phyloP scores from a whole-genome alignment of 2,329 filamentous ascomycete genomes.

The Penicillium brevicompactum region DNA sequence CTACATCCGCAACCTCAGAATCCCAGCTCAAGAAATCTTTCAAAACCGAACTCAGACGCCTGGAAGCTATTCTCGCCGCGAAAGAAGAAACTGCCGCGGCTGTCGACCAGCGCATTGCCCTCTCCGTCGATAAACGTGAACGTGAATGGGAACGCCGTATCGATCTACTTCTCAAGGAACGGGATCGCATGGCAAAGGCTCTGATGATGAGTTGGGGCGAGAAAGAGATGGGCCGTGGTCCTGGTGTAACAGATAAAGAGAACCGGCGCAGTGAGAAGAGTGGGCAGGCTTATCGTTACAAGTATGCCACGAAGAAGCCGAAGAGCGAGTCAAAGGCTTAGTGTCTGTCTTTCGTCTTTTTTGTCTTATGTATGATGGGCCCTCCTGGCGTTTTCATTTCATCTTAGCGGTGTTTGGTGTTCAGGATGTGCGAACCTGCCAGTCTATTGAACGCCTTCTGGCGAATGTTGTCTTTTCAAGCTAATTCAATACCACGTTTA shows the following conservation, averaged over 20 bases:
- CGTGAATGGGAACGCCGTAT: slow-evolving; percentile 46
- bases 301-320: slow-evolving; percentile 31
- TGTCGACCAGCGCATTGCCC: slow-evolving; percentile 43
- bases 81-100: slow-evolving; percentile 45
- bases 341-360: background rate
- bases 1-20: slow-evolving; percentile 23
- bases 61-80: slow-evolving; percentile 38
- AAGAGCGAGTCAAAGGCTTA: slow-evolving; percentile 18
- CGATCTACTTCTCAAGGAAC: slow-evolving; percentile 43
- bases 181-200: slow-evolving; percentile 43
- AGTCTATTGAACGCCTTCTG: background rate
- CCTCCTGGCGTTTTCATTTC: background rate
- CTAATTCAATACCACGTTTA: background rate
- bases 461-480: background rate
- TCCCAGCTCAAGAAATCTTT: slow-evolving; percentile 30
- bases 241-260: slow-evolving; percentile 25
- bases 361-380: slow-evolving; percentile 4
- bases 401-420: slow-evolving; percentile 1
- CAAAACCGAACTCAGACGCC: slow-evolving; percentile 34
- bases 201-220: slow-evolving; percentile 46
- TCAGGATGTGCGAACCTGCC: background rate
- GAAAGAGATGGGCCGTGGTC: slow-evolving; percentile 38
- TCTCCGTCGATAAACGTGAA: slow-evolving; percentile 46
- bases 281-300: slow-evolving; percentile 43
- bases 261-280: slow-evolving; percentile 28